These are phyloP conservation scores for Prunus davidiana DNA, from an alignment of 306 rosid species.

Conservation along the genomic window DNA sequence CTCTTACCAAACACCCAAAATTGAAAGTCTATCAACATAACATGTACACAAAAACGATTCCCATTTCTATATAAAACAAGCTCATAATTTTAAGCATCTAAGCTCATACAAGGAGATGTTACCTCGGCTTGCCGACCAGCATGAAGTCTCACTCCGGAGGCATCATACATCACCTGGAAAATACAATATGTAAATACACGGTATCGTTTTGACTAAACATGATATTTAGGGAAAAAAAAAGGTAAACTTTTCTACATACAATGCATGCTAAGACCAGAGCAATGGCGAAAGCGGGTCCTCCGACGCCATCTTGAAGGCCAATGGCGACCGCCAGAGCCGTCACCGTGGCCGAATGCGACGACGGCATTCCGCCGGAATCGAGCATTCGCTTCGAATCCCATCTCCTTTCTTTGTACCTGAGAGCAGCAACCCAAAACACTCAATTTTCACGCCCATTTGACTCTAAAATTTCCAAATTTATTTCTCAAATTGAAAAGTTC, in stretches of 20 bases:
- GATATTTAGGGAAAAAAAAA: neutral
- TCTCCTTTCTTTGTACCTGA: slow-evolving; percentile 85
- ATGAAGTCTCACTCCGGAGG: slow-evolving; percentile 93
- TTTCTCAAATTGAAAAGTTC: slow-evolving; percentile 4
- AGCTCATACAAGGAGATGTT: slow-evolving; percentile 20
- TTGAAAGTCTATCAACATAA: neutral
- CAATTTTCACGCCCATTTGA: neutral
- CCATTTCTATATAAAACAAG: neutral
- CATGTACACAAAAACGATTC: neutral
- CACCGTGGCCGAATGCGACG: slow-evolving; percentile 90
- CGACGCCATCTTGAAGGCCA: slow-evolving; percentile 69
- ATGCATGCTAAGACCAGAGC: slow-evolving; percentile 75
- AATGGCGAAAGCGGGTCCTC: slow-evolving; percentile 69
- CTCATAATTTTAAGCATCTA: neutral
- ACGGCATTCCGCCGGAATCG: slow-evolving; percentile 92
- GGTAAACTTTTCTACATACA: slow-evolving; percentile 37
- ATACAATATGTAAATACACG: neutral
- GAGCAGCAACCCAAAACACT: neutral
- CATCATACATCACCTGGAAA: slow-evolving; percentile 94
- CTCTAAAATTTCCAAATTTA: neutral
- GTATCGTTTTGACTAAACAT: neutral
- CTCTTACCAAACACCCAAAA: neutral
- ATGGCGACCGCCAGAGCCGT: slow-evolving; percentile 69
- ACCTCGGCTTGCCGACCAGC: slow-evolving; percentile 98
- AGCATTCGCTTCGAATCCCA: slow-evolving; percentile 89